Conservation (phyloP, 2,329 filamentous ascomycete genomes). For the Setomelanomma holmii region DNA sequence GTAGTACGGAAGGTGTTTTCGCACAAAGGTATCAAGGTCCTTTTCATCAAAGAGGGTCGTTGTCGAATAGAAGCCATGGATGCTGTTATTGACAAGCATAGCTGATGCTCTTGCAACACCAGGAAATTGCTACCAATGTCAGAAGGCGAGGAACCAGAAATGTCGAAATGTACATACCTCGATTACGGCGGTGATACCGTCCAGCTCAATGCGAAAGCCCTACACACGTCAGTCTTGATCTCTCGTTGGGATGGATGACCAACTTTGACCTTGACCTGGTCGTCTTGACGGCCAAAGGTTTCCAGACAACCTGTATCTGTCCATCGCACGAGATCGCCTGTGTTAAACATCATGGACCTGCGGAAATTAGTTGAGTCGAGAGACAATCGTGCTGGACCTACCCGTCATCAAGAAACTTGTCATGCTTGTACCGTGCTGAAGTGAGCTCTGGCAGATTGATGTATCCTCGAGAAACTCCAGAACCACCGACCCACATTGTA, state of each 20-base stretch:
- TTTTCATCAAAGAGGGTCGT: slow-evolving; percentile 36
- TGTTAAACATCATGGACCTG: slow-evolving; percentile 63
- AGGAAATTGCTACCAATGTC: slow-evolving; percentile 44
- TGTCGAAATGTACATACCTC: slow-evolving; percentile 15
- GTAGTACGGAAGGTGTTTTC: slow-evolving; percentile 61
- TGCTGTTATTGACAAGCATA: slow-evolving; percentile 56
- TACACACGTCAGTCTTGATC: slow-evolving; percentile 17
- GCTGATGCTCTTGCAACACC: slow-evolving; percentile 58
- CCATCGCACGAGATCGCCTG: slow-evolving; percentile 66
- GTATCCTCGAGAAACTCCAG: slow-evolving; percentile 64
- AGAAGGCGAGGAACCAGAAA: not conserved
- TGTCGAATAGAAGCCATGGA: slow-evolving; percentile 61
- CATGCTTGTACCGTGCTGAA: slow-evolving; percentile 56
- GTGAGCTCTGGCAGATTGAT: slow-evolving; percentile 62
- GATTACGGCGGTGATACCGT: slow-evolving; percentile 57
- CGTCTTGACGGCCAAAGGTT: slow-evolving; percentile 65
- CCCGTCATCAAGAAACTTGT: slow-evolving; percentile 62
- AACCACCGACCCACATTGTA: slow-evolving; percentile 65
- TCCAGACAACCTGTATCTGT: slow-evolving; percentile 61
- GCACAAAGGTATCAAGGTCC: slow-evolving; percentile 51
- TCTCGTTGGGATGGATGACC: not conserved
- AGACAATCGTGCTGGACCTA: slow-evolving; percentile 34
- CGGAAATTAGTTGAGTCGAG: not conserved
- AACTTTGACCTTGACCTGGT: slow-evolving; percentile 67
- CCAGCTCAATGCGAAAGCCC: slow-evolving; percentile 68